Evolutionary conservation across 495 filamentous ascomycete genomes (phyloP).

Genomic region (Beverwykella pulmonaria): DNA sequence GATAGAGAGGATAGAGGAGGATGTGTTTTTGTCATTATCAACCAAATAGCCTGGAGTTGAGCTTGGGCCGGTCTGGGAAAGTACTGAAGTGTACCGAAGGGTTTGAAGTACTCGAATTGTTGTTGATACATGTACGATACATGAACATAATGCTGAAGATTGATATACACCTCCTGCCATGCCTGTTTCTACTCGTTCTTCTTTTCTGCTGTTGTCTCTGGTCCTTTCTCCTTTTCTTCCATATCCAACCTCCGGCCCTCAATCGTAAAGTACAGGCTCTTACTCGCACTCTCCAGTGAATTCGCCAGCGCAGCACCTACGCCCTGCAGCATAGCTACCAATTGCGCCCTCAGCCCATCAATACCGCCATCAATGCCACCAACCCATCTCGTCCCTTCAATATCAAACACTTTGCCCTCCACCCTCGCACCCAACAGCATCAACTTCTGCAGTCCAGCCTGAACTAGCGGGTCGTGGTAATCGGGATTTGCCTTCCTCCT

Average conservation of each 20-base stretch:
- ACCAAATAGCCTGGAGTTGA: too few species aligned
- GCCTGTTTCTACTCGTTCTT: constrained; percentile 12
- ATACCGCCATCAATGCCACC: constrained; percentile 81
- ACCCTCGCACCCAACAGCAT: constrained; percentile 82
- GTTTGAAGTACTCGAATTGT: background rate
- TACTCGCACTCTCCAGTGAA: constrained; percentile 72
- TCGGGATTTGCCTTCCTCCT: constrained; percentile 71
- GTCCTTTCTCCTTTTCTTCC: constrained; percentile 68
- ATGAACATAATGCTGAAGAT: constrained; percentile 11
- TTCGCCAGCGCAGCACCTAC: constrained; percentile 72
- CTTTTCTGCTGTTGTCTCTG: background rate
- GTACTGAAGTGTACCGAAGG: background rate
- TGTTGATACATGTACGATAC: constrained; percentile 25
- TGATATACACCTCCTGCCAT: constrained; percentile 5
- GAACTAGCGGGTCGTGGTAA: constrained; percentile 75
- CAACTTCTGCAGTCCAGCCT: constrained; percentile 82
- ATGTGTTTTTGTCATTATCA: too few species aligned
- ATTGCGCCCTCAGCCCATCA: constrained; percentile 77
- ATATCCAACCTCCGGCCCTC: constrained; percentile 76
- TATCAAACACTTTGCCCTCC: constrained; percentile 80
- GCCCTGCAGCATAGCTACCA: constrained; percentile 75
- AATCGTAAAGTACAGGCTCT: constrained; percentile 79
- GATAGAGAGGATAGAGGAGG: too few species aligned
- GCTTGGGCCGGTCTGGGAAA: background rate
- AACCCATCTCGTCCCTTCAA: constrained; percentile 77